Conservation (phyloP, 2,329 filamentous ascomycete species). For the Mariannaea elegans region DNA sequence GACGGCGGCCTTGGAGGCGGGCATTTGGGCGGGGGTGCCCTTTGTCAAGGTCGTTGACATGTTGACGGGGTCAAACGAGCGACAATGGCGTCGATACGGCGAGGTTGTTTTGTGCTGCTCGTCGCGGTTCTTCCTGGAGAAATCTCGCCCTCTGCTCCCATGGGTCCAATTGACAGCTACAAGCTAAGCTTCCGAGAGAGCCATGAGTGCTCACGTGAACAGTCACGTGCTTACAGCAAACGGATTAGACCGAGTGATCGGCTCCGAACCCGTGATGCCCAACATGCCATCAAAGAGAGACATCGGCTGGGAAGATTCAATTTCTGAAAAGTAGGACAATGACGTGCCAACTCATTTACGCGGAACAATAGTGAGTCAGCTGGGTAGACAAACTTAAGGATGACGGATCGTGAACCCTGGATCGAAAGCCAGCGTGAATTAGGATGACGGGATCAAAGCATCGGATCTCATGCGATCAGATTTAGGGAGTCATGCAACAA, state of each 20-base stretch:
- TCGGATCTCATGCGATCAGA: conserved; percentile 23
- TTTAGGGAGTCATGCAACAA: conserved; percentile 13
- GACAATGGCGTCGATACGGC: conserved; percentile 41
- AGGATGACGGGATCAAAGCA: neutral
- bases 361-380: neutral
- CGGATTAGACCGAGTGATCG: conserved; percentile 3
- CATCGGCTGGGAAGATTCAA: conserved; percentile 6
- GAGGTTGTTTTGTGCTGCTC: conserved; percentile 24
- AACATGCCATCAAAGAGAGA: neutral
- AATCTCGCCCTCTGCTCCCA: neutral
- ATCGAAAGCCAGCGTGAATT: conserved; percentile 6
- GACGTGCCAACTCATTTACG: neutral
- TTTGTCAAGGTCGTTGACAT: conserved; percentile 50
- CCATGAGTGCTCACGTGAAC: conserved; percentile 25
- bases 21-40: conserved; percentile 40
- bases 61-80: conserved; percentile 46
- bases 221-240: conserved; percentile 29
- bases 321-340: neutral
- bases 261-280: conserved; percentile 22
- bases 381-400: neutral
- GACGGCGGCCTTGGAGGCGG: conserved; percentile 41
- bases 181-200: conserved; percentile 8
- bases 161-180: conserved; percentile 28
- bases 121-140: conserved; percentile 23
- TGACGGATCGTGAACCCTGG: conserved; percentile 5